Evolutionary conservation across 179 eudicot genomes (phyloP).

Genomic region (Silene coronaria): DNA sequence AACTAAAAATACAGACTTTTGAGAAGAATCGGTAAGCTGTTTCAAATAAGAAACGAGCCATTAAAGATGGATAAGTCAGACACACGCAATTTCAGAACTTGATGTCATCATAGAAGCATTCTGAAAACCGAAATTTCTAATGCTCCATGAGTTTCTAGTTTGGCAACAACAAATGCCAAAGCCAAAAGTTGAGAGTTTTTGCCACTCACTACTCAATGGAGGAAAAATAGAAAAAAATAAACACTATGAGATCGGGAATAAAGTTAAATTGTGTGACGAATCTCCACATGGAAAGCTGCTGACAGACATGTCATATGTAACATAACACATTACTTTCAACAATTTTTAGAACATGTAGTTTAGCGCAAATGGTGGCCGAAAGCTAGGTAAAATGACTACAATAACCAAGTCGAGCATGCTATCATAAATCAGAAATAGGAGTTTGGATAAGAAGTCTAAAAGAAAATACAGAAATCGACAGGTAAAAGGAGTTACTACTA

Average conservation of each 20-base stretch:
- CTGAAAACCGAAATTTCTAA: neutral
- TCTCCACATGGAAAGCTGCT: too few species aligned
- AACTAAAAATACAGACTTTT: too few species aligned
- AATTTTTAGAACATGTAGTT: neutral
- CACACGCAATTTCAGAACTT: neutral
- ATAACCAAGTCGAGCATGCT: neutral
- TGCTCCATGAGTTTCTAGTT: neutral
- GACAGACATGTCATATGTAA: neutral
- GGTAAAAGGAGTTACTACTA: constrained; percentile 14
- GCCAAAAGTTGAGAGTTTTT: neutral
- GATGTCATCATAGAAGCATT: neutral
- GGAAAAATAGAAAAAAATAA: too few species aligned
- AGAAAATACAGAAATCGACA: neutral
- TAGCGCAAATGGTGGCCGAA: neutral
- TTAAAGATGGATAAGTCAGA: neutral
- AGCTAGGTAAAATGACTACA: neutral
- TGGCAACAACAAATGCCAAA: neutral
- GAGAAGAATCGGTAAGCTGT: too few species aligned
- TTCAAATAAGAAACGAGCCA: neutral
- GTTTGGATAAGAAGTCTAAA: neutral
- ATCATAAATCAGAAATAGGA: neutral
- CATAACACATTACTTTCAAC: neutral
- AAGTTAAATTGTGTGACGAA: neutral
- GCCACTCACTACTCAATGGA: neutral
- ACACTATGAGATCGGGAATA: too few species aligned